Evolutionary conservation across 1,284 basidiomycete species (phyloP).

Genomic region (Sporisorium iseilematis-ciliati): DNA sequence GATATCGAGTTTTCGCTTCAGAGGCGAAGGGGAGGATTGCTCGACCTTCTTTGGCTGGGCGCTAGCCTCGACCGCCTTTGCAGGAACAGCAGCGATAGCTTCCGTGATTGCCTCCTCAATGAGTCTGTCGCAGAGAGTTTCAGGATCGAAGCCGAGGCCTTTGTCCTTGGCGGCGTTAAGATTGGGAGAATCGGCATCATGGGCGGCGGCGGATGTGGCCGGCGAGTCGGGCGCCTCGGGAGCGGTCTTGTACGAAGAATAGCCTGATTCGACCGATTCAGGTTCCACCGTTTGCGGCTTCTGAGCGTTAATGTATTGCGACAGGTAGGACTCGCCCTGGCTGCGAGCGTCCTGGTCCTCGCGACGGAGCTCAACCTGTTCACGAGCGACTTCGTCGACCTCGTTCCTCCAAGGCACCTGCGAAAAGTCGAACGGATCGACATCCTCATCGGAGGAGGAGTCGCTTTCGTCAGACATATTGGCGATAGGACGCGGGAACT

Average conservation of each 20-base stretch:
- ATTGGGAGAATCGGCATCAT: background rate
- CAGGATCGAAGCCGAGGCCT: background rate
- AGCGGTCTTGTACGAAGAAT: too few species aligned
- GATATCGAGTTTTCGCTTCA: constrained; percentile 11
- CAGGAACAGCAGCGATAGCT: background rate
- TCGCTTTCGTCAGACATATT: constrained; percentile 2
- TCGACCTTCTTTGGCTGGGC: background rate
- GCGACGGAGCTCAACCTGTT: constrained; percentile 2
- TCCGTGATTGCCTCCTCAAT: background rate
- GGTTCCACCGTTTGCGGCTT: background rate
- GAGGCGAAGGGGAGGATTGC: background rate
- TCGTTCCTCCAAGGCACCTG: constrained; percentile 12
- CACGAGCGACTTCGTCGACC: constrained; percentile 5
- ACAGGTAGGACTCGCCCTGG: constrained; percentile 16
- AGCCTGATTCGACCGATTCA: background rate
- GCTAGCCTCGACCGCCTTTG: background rate
- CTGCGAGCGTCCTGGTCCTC: constrained; percentile 9
- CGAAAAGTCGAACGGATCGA: constrained; percentile 4
- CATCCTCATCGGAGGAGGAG: background rate
- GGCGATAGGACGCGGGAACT: too few species aligned
- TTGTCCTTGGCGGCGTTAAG: background rate
- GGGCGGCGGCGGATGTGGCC: constrained; percentile 8
- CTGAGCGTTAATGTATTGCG: background rate
- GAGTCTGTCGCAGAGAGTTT: background rate
- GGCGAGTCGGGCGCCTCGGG: background rate